Conservation (phyloP, 2,329 filamentous ascomycete genomes). For the Colletotrichum musae region DNA sequence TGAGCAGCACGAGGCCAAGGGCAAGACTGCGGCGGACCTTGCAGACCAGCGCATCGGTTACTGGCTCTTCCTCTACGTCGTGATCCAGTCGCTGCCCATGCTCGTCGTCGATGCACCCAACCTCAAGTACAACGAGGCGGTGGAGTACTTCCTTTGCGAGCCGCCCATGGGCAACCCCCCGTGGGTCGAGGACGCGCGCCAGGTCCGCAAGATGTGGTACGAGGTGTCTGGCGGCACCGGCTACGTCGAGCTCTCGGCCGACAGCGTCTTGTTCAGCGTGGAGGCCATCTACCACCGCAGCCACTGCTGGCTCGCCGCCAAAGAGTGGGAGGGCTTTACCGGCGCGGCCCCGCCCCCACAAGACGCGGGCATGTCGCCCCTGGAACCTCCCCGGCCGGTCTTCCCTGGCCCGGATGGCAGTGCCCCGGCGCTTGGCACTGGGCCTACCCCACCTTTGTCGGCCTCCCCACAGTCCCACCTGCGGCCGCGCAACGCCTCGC, state of each 20-base stretch:
- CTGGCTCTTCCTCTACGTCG: slow-evolving; percentile 86
- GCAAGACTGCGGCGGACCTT: slow-evolving; percentile 76
- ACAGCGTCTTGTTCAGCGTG: slow-evolving; percentile 73
- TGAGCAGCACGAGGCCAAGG: slow-evolving; percentile 77
- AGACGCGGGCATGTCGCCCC: slow-evolving; percentile 55
- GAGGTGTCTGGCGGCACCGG: slow-evolving; percentile 75
- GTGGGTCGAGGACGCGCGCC: slow-evolving; percentile 77
- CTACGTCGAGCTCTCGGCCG: slow-evolving; percentile 71
- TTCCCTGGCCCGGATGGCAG: slow-evolving; percentile 51
- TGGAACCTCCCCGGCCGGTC: slow-evolving; percentile 55
- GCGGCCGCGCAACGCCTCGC: slow-evolving; percentile 57
- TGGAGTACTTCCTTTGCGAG: slow-evolving; percentile 87
- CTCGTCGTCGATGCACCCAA: slow-evolving; percentile 82
- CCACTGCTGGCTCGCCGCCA: slow-evolving; percentile 69
- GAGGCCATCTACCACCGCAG: slow-evolving; percentile 73
- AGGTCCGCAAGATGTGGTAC: slow-evolving; percentile 80
- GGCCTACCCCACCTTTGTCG: slow-evolving; percentile 48
- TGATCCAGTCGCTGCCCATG: slow-evolving; percentile 83
- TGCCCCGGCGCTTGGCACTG: slow-evolving; percentile 42
- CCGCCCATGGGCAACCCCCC: slow-evolving; percentile 80
- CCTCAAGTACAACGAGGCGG: slow-evolving; percentile 76
- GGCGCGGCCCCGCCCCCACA: slow-evolving; percentile 46
- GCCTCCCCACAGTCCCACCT: slow-evolving; percentile 51
- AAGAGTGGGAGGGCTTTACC: slow-evolving; percentile 61
- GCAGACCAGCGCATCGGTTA: slow-evolving; percentile 80